Conservation (phyloP, 2,329 filamentous ascomycete genomes). For the Monosporascus cannonballus region DNA sequence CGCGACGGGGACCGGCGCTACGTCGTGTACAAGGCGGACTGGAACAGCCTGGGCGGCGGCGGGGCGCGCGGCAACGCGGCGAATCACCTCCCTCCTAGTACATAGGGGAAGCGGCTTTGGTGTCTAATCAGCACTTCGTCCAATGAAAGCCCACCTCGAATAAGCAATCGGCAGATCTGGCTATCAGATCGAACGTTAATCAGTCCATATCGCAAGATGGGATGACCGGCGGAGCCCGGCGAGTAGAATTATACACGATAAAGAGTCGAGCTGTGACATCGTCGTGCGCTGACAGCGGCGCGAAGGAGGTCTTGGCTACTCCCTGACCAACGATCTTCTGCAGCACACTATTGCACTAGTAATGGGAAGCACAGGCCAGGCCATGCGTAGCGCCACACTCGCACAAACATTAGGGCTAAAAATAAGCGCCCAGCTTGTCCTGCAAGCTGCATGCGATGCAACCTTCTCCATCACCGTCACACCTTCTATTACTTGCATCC, state of each 20-base stretch:
- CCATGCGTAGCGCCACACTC: background rate
- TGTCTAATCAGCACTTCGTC: no score
- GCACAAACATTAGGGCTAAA: background rate
- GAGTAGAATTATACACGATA: background rate
- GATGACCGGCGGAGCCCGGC: background rate
- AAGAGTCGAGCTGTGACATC: background rate
- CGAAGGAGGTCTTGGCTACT: background rate
- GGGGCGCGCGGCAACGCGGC: slow-evolving; percentile 34
- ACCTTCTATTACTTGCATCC: background rate
- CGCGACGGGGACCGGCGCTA: slow-evolving; percentile 33
- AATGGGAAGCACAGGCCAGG: background rate
- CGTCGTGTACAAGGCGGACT: slow-evolving; percentile 61
- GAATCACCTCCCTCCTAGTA: no score
- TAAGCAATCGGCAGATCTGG: no score
- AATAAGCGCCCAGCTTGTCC: background rate
- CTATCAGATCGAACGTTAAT: background rate
- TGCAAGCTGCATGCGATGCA: background rate
- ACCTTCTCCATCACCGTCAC: background rate
- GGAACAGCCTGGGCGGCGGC: slow-evolving; percentile 45
- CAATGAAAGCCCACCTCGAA: no score
- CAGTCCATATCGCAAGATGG: background rate
- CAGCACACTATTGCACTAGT: background rate
- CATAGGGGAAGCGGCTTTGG: slow-evolving; percentile 24
- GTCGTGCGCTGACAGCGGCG: background rate
- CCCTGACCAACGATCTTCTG: background rate